Base-by-base conservation (phyloP, 129 eudicot genomes). In the Flaveria linearis region DNA sequence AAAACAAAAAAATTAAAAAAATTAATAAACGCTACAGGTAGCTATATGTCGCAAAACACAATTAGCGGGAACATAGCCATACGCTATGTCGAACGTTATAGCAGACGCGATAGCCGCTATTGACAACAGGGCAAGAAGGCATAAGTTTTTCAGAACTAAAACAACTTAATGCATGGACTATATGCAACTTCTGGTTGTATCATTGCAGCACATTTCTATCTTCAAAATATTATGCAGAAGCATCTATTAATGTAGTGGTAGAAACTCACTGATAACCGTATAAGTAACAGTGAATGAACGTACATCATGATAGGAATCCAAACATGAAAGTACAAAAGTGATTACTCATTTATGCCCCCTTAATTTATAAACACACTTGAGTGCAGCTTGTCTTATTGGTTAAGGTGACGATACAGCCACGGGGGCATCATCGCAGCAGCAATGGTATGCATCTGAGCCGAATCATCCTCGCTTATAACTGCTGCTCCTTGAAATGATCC, bases 351-450 rank as follows among this genome's bases (percentile, higher is more conserved):
- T 57, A 56, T 45, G 68, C 74, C 71, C 71, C 17, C 50, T 73
- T 80, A 64, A 73, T 73, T 66, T 73, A 66, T 66, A 52, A 7
- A 17, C 28, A 28, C n/a, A 67, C 42, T 67, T 25, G 23, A 12
- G 41, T 58, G 6, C 9, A 30, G 20, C 23, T 39, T 13, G n/a
- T 68, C 52, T 51, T 72, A 79, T 72, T 63, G 64, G 64, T 67
- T 80, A 33, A 80, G 47, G 76, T 80, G 84, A 16, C 65, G 84
- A 74, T 74, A 74, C 60, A 80, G 55, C 84, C 84, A 80, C 9
- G 80, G 46, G 11, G 80, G 84, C 80, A 80, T 80, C 80, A 80
- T 80, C 71, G 74, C 71, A 0, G 65, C 36, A 61, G 65, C 66
- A 36, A 71, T 45, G 53, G 75, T 45, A 73, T 80, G 84, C 60